These are phyloP conservation scores for Lagenaria siceraria DNA, from an alignment of 306 rosid genomes.

Conservation along the genomic window DNA sequence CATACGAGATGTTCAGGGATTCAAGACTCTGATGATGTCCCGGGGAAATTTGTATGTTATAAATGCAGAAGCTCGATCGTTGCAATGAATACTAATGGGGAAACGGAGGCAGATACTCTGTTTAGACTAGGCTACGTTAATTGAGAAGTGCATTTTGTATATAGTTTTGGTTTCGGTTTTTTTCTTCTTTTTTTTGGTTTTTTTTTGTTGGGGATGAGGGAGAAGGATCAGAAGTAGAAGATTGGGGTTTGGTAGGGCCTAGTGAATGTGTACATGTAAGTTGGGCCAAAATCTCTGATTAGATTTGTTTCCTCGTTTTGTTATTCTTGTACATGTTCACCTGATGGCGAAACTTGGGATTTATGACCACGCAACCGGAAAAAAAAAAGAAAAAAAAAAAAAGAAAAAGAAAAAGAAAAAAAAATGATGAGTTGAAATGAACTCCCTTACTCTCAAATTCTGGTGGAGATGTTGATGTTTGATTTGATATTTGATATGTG, in stretches of 20 bases:
- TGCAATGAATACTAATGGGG: not conserved
- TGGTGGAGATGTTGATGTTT: not conserved
- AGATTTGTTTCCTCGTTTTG: conserved; percentile 2
- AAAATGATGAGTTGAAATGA: not conserved
- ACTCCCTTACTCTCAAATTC: not conserved
- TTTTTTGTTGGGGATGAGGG: not conserved
- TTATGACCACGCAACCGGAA: not conserved
- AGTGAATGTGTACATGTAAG: conserved; percentile 3
- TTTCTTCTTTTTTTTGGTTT: not conserved
- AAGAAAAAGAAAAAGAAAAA: no score
- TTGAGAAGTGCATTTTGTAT: not conserved
- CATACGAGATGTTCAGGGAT: conserved; percentile 83
- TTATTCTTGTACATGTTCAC: conserved; percentile 7
- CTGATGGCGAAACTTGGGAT: not conserved
- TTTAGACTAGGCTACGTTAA: not conserved
- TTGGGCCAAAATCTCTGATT: not conserved
- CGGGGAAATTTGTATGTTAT: conserved; percentile 55
- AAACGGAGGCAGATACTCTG: not conserved
- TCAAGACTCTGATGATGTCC: conserved; percentile 50
- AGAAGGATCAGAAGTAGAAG: not conserved
- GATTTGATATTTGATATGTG: not conserved
- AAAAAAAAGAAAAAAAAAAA: not conserved
- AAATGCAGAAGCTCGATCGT: conserved; percentile 27
- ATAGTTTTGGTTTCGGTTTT: not conserved
- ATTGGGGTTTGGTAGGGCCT: not conserved